Base-by-base conservation (phyloP, 164 flowering plant species). In the Sextonia rubra region DNA sequence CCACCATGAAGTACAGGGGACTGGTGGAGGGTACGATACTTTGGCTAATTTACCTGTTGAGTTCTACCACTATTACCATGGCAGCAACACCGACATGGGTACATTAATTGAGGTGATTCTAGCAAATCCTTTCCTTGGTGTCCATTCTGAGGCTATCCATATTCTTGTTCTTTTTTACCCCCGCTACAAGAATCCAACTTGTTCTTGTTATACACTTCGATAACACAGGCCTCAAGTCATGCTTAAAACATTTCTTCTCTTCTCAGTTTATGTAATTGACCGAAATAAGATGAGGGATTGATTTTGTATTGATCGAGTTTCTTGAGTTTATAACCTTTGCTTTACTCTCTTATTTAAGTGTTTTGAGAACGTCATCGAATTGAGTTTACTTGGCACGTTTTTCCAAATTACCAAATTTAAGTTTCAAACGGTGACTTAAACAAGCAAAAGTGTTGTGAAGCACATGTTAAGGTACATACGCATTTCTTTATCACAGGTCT, bases 51-150 rank as follows among this genome's bases (percentile, higher is more conserved):
- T 91, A 76, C 99, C 98, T 0, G 75, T 83, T 49, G 99, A 95
- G 75, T 93, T 93, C 76, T 95, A 93, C 75, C 98, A 93, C 74
- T 95, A 95, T 67, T 93, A 93, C 80, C 91, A 93, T 80, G 98
- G 98, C n/a, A 89, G 97, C 87, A 88, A 78, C 76, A 84, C 82
- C 63, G 99, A 95, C 76, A 82, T 95, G 89, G 98, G 98, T 65
- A 95, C 97, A 29, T 91, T 95, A 60, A 88, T 95, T 77, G 97
- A 93, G 97, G 99, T 95, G 64, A 78, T 69, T 69, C 58, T 3
- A 14, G 4, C 72, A 56, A 56, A 70, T 70, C 20, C 64, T 26
- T 27, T 5, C 58, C 27, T 52, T 48, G 60, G 32, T 26, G 4
- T 27, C 67, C 67, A 15, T 14, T 52, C 6, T 52, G 58, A 26